Conservation (phyloP, 768 basidiomycete genomes). For the Tulasnella sp. region DNA sequence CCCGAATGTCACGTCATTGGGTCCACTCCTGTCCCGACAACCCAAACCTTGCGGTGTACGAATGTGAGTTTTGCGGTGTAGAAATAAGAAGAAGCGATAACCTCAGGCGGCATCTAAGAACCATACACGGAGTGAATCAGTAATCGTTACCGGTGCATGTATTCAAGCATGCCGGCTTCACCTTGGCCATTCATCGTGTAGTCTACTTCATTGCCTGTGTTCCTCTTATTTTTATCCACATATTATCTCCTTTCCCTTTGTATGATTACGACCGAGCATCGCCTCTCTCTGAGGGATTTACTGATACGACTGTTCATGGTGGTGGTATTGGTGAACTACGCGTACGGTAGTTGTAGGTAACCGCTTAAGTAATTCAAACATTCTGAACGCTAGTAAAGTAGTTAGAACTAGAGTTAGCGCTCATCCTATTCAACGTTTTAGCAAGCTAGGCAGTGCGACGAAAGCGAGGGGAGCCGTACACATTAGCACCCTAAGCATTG, state of each 20-base stretch:
- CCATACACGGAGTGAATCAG: neutral
- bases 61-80: neutral
- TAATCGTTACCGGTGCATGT: neutral
- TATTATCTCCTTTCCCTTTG: neutral
- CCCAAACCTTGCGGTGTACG: neutral
- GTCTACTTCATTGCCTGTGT: neutral
- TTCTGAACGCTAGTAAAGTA: too few species aligned
- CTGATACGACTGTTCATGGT: neutral
- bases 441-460: neutral
- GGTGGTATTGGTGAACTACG: neutral
- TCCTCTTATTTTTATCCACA: neutral
- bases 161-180: neutral
- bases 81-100: neutral
- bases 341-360: neutral
- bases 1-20: neutral
- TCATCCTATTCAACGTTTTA: neutral
- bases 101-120: neutral
- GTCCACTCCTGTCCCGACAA: neutral
- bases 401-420: neutral
- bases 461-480: neutral
- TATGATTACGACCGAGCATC: neutral
- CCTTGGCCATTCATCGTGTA: neutral
- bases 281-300: neutral
- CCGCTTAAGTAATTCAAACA: too few species aligned
- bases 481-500: neutral